Percentiles rank a stretch among this genome's conserved stretches.
Evolutionary conservation across 2,329 filamentous ascomycete species (phyloP).

Genomic region (Cladosporium sp.): DNA sequence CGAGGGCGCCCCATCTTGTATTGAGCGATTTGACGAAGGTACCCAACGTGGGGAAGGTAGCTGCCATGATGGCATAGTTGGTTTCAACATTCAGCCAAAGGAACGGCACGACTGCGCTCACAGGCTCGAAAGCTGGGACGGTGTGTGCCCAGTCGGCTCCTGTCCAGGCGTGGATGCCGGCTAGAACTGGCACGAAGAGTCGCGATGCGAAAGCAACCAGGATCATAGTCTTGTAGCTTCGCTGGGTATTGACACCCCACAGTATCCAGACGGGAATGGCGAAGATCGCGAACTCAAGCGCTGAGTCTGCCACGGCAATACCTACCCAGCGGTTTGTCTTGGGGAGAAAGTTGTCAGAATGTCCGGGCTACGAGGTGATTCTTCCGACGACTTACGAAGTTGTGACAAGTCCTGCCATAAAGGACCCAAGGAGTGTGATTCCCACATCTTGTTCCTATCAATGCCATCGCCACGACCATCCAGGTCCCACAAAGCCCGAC

Average conservation of each 20-base stretch:
- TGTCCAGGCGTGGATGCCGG: neutral
- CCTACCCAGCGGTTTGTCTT: constrained; percentile 27
- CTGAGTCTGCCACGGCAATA: constrained; percentile 29
- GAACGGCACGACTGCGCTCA: constrained; percentile 28
- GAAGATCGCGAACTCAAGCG: constrained; percentile 29
- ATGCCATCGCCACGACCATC: constrained; percentile 22
- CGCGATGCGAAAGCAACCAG: constrained; percentile 30
- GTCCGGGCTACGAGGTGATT: neutral
- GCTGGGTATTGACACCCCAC: constrained; percentile 27
- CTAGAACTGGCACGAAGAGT: constrained; percentile 14
- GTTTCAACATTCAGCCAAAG: constrained; percentile 32
- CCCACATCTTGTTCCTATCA: constrained; percentile 12
- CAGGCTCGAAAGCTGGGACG: constrained; percentile 24
- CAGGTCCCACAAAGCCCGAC: constrained; percentile 25
- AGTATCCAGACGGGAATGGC: constrained; percentile 31
- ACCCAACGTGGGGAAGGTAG: constrained; percentile 30
- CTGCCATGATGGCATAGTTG: constrained; percentile 31
- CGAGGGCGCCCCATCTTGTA: constrained; percentile 30
- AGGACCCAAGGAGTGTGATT: neutral
- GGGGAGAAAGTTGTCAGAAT: neutral
- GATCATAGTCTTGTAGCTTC: constrained; percentile 27
- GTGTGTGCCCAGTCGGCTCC: constrained; percentile 9
- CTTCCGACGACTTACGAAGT: constrained; percentile 20
- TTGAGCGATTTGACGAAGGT: constrained; percentile 33
- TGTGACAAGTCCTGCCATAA: constrained; percentile 22